Evolutionary conservation across 768 basidiomycete species (phyloP).

Genomic region (Sarcodon sp.): DNA sequence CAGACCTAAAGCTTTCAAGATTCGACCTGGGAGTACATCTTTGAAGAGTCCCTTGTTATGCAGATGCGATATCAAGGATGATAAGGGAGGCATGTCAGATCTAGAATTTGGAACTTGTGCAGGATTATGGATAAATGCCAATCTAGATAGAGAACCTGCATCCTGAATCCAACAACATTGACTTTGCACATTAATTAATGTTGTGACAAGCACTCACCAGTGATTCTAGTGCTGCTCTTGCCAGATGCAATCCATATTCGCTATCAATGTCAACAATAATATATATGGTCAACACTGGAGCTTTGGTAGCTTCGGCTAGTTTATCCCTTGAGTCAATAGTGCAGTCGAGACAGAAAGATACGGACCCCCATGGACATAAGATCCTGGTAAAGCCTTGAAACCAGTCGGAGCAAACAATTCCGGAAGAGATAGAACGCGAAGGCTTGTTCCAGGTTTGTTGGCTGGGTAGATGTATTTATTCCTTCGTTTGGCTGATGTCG

Average conservation of each 20-base stretch:
- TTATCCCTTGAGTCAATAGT: not conserved
- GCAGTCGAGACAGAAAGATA: no score
- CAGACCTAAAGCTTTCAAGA: slow-evolving; percentile 27
- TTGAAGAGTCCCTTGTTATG: slow-evolving; percentile 26
- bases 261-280: slow-evolving; percentile 74
- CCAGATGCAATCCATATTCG: slow-evolving; percentile 38
- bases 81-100: slow-evolving; percentile 17
- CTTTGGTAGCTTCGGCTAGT: slow-evolving; percentile 6
- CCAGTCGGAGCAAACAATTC: slow-evolving; percentile 37
- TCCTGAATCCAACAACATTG: slow-evolving; percentile 20
- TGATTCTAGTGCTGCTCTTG: slow-evolving; percentile 53
- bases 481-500: slow-evolving; percentile 54
- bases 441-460: slow-evolving; percentile 22
- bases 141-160: slow-evolving; percentile 33
- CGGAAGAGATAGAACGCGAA: slow-evolving; percentile 42
- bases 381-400: slow-evolving; percentile 24
- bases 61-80: slow-evolving; percentile 38
- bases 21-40: slow-evolving; percentile 21
- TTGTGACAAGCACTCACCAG: slow-evolving; percentile 30
- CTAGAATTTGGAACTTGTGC: slow-evolving; percentile 1
- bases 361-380: slow-evolving; percentile 59
- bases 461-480: slow-evolving; percentile 63
- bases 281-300: slow-evolving; percentile 35
- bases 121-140: slow-evolving; percentile 76
- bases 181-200: not conserved